A percentile compares a stretch with the other conserved stretches of the same genome.
Evolutionary conservation across 345 rosid species (phyloP).

Genomic region (Eutrema yunnanense): DNA sequence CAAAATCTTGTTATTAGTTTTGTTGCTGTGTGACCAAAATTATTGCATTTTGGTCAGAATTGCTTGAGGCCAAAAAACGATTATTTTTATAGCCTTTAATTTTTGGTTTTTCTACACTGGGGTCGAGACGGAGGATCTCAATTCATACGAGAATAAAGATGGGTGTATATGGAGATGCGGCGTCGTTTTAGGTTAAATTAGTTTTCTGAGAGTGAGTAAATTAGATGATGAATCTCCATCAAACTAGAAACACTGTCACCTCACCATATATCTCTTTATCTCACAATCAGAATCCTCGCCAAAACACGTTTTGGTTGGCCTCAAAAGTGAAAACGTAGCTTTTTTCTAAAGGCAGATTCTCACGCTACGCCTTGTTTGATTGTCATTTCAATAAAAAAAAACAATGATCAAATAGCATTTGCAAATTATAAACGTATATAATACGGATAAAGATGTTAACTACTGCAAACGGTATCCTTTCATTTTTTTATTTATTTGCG

Average conservation of each 20-base stretch:
- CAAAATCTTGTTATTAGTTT: background rate
- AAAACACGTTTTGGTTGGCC: background rate
- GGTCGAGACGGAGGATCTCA: background rate
- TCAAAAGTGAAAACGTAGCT: background rate
- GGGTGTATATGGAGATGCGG: no score
- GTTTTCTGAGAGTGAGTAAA: no score
- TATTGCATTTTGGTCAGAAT: background rate
- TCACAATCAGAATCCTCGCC: background rate
- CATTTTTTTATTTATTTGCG: background rate
- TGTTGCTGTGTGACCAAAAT: background rate
- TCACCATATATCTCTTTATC: background rate
- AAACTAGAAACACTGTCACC: conserved; percentile 5
- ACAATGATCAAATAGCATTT: background rate
- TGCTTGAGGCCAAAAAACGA: background rate
- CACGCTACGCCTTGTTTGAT: background rate
- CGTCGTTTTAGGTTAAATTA: background rate
- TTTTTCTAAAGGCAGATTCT: background rate
- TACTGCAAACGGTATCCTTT: background rate
- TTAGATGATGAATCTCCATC: conserved; percentile 18
- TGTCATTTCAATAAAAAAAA: background rate
- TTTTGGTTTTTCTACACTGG: background rate
- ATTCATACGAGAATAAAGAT: no score
- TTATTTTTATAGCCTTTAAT: background rate
- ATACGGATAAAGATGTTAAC: background rate
- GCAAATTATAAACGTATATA: background rate